A percentile compares a stretch with the other conserved stretches of the same genome.
Evolutionary conservation across 2,329 filamentous ascomycete genomes (phyloP).

Genomic region (Neophaeococcomyces aloes): DNA sequence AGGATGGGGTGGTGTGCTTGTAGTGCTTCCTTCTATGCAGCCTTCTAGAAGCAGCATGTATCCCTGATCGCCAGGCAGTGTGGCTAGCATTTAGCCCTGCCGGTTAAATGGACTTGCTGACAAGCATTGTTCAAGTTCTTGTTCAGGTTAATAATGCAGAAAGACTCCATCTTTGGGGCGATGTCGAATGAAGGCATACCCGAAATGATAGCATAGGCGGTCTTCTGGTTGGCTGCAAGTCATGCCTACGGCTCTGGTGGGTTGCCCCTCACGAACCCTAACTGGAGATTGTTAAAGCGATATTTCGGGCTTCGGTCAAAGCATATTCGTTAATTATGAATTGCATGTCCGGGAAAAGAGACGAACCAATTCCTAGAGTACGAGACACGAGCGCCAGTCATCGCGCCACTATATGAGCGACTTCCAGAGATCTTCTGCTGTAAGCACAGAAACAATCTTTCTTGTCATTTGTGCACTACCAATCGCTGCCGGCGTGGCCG

Average conservation of each 20-base stretch:
- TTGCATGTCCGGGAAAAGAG: background rate
- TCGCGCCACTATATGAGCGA: background rate
- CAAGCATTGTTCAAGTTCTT: no score
- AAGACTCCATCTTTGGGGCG: background rate
- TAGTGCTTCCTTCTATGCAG: slow-evolving; percentile 8
- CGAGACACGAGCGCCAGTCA: background rate
- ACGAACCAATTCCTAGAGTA: background rate
- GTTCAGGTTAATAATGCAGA: no score
- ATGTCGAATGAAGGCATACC: slow-evolving; percentile 4
- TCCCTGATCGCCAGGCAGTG: no score
- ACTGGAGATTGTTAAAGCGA: background rate
- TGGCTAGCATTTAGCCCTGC: no score
- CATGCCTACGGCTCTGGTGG: background rate
- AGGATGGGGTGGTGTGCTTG: background rate
- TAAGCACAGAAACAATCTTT: background rate
- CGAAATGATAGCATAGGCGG: slow-evolving; percentile 3
- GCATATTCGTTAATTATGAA: background rate
- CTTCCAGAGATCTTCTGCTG: background rate
- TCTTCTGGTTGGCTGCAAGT: background rate
- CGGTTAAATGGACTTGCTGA: no score
- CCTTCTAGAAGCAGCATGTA: slow-evolving; percentile 8
- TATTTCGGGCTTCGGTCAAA: no score
- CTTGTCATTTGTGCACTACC: no score
- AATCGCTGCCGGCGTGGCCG: background rate
- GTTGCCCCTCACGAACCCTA: background rate